Evolutionary conservation across 1,284 basidiomycete genomes (phyloP).

Genomic region (Kwoniella shivajii): DNA sequence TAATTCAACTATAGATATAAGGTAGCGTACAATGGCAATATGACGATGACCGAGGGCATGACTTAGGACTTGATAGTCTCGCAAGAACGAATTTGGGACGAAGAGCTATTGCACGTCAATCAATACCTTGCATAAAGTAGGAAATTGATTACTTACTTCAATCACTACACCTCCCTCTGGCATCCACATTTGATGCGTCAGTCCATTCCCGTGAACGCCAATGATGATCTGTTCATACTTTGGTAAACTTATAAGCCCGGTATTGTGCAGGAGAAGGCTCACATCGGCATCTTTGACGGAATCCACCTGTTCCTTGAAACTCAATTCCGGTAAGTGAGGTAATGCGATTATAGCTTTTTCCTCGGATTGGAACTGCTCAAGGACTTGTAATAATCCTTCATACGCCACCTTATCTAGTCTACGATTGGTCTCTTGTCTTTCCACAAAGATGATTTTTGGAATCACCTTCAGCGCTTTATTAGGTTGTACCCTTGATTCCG

Average conservation of each 20-base stretch:
- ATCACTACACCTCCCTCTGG: conserved; percentile 20
- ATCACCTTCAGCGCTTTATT: neutral
- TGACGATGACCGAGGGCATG: conserved; percentile 2
- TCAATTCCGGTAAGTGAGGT: conserved; percentile 19
- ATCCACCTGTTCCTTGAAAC: conserved; percentile 14
- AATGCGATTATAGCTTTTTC: conserved; percentile 16
- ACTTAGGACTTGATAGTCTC: conserved; percentile 1
- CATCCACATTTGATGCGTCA: conserved; percentile 40
- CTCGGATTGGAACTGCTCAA: conserved; percentile 15
- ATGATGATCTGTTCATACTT: conserved; percentile 24
- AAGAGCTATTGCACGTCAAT: conserved; percentile 19
- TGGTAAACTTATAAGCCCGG: neutral
- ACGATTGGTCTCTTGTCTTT: conserved; percentile 30
- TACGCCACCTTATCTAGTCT: conserved; percentile 20
- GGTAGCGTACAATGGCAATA: conserved; percentile 7
- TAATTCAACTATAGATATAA: conserved; percentile 19
- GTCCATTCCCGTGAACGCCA: conserved; percentile 28
- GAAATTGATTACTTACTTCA: conserved; percentile 21
- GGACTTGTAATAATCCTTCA: conserved; percentile 13
- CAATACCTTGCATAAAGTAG: neutral
- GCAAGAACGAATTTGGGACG: conserved; percentile 11
- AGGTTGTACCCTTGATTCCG: neutral
- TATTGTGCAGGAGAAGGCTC: too few relatives aligned
- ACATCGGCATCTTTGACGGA: conserved; percentile 22
- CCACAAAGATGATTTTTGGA: conserved; percentile 34